A percentile compares a stretch with the other conserved stretches of the same genome.
Evolutionary conservation across 306 rosid genomes (phyloP).

Genomic region (Malus asiatica): DNA sequence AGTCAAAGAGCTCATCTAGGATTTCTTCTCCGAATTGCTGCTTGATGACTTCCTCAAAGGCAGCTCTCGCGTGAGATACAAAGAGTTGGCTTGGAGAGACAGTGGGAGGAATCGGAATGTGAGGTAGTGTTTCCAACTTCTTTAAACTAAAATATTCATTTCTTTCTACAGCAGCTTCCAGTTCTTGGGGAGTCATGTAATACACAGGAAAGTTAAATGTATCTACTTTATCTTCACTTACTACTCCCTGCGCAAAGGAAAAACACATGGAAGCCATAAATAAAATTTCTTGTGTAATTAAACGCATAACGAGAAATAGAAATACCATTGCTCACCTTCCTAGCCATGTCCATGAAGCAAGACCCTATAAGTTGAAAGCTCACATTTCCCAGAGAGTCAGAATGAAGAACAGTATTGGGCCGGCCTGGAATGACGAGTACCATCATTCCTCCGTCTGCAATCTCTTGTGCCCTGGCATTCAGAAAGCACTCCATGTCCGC

Average conservation of each 20-base stretch:
- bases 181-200: neutral
- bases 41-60: neutral
- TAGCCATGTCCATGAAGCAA: constrained; percentile 28
- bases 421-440: constrained; percentile 8
- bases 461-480: constrained; percentile 28
- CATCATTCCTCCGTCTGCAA: constrained; percentile 33
- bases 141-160: constrained; percentile 13
- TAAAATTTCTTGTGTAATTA: neutral
- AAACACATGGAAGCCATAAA: neutral
- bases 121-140: neutral
- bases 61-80: neutral
- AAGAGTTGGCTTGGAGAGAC: neutral
- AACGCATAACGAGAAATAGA: no score
- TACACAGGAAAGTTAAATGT: neutral
- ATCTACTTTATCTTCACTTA: neutral
- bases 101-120: neutral
- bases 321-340: constrained; percentile 16
- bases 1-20: constrained; percentile 9
- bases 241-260: neutral
- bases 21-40: neutral
- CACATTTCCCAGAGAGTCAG: neutral
- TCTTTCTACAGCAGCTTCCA: neutral
- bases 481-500: constrained; percentile 29
- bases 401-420: neutral
- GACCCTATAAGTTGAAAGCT: constrained; percentile 5